These are phyloP conservation scores for Diaporthe helianthi DNA, from an alignment of 2,329 filamentous ascomycete genomes.

Conservation along the genomic window DNA sequence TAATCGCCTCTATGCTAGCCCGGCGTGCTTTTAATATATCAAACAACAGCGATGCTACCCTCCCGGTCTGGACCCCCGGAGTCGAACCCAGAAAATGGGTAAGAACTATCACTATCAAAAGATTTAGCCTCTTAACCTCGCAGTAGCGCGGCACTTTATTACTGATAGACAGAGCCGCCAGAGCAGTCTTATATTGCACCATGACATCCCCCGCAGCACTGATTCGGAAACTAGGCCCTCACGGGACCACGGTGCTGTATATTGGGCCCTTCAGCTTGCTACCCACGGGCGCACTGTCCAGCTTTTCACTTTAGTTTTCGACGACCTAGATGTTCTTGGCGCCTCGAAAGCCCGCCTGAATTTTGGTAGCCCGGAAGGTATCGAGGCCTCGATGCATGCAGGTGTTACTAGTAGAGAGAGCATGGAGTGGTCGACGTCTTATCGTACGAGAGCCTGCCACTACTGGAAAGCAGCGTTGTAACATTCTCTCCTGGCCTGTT, in stretches of 20 bases:
- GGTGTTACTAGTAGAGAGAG: no score
- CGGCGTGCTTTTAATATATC: conserved; percentile 17
- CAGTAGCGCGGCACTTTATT: conserved; percentile 10
- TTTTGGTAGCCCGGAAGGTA: background rate
- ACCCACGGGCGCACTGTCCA: conserved; percentile 15
- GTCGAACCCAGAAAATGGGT: conserved; percentile 21
- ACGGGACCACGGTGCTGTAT: conserved; percentile 15
- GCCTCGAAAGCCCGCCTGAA: background rate
- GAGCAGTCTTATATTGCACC: conserved; percentile 22
- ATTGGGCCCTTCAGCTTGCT: conserved; percentile 24
- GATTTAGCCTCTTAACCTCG: conserved; percentile 20
- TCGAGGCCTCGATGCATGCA: background rate
- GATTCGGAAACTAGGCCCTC: conserved; percentile 19
- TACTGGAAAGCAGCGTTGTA: background rate
- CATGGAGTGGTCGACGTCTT: background rate
- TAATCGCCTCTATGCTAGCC: conserved; percentile 20
- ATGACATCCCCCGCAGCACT: conserved; percentile 20
- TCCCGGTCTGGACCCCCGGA: conserved; percentile 8
- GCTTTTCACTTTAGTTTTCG: conserved; percentile 14
- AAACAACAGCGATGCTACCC: conserved; percentile 19
- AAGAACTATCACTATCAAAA: conserved; percentile 25
- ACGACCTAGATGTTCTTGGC: conserved; percentile 19
- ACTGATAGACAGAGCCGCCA: conserved; percentile 26
- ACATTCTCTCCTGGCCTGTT: no score
- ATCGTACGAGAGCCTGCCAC: conserved; percentile 15